Conservation (phyloP, 2,329 filamentous ascomycete species). For the Colletotrichum tofieldiae region DNA sequence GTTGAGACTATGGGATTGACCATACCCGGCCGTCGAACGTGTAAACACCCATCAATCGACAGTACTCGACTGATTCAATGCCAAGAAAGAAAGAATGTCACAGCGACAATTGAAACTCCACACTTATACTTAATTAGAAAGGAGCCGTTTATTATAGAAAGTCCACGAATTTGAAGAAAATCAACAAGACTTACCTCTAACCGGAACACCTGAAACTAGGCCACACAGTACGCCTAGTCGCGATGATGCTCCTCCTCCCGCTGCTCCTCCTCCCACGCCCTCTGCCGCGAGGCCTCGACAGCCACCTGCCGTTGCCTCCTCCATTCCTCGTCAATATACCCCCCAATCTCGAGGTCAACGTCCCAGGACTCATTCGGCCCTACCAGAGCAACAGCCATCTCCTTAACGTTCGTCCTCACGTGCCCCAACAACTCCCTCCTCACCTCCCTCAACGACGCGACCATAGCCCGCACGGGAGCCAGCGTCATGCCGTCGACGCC, state of each 20-base stretch:
- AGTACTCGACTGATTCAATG: too few relatives aligned
- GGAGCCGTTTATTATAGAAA: too few relatives aligned
- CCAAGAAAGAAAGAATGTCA: too few relatives aligned
- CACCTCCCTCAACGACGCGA: slow-evolving; percentile 9
- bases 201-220: too few relatives aligned
- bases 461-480: not conserved
- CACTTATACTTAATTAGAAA: too few relatives aligned
- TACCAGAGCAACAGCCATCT: slow-evolving; percentile 33
- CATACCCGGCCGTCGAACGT: too few relatives aligned
- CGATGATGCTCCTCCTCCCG: not conserved
- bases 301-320: slow-evolving; percentile 1
- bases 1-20: too few relatives aligned
- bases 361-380: slow-evolving; percentile 15
- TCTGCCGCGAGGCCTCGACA: slow-evolving; percentile 2
- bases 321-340: slow-evolving; percentile 5
- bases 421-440: slow-evolving; percentile 15
- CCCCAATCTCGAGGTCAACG: not conserved
- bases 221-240: too few relatives aligned
- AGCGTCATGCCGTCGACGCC: slow-evolving; percentile 5
- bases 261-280: not conserved
- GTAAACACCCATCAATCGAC: too few relatives aligned
- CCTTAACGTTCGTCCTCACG: slow-evolving; percentile 1
- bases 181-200: not conserved
- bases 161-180: not conserved
- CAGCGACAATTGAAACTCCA: too few relatives aligned